Percentiles rank a stretch among this genome's conserved stretches.
Conservation (phyloP, 306 rosid species). For the Acacia confusa region DNA sequence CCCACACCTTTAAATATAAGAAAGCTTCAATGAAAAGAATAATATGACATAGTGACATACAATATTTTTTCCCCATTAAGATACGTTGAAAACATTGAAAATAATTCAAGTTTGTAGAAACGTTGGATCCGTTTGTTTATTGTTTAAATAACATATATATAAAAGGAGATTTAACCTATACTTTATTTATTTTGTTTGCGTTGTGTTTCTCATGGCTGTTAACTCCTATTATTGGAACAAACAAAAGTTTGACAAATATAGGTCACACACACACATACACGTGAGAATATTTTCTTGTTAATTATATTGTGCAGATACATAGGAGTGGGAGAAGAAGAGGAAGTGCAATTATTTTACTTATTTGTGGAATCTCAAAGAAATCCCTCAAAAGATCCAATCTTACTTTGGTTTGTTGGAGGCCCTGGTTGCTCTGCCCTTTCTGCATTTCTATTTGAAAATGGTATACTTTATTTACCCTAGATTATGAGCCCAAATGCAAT, state of each 20-base stretch:
- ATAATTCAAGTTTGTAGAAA: not conserved
- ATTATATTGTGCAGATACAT: constrained; percentile 28
- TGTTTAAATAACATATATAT: too few relatives aligned
- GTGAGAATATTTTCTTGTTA: not conserved
- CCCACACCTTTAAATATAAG: too few relatives aligned
- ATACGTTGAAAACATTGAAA: too few relatives aligned
- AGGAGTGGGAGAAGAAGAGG: constrained; percentile 37
- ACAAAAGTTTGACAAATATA: not conserved
- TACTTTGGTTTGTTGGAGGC: constrained; percentile 40
- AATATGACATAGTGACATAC: too few relatives aligned
- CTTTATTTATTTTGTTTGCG: not conserved
- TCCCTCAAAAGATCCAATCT: constrained; percentile 30
- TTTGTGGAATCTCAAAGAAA: constrained; percentile 39
- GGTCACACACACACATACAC: too few relatives aligned
- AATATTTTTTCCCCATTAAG: too few relatives aligned
- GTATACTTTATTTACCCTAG: not conserved
- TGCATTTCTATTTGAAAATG: constrained; percentile 36
- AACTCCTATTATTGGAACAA: not conserved
- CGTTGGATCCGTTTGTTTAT: not conserved
- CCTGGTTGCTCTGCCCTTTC: constrained; percentile 42
- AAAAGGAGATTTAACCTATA: not conserved
- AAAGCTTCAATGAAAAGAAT: too few relatives aligned
- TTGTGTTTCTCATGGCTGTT: not conserved
- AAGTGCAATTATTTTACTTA: constrained; percentile 39
- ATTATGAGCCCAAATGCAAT: not conserved